Conservation (phyloP, 306 rosid species). For the Vigna reflexopilosa region DNA sequence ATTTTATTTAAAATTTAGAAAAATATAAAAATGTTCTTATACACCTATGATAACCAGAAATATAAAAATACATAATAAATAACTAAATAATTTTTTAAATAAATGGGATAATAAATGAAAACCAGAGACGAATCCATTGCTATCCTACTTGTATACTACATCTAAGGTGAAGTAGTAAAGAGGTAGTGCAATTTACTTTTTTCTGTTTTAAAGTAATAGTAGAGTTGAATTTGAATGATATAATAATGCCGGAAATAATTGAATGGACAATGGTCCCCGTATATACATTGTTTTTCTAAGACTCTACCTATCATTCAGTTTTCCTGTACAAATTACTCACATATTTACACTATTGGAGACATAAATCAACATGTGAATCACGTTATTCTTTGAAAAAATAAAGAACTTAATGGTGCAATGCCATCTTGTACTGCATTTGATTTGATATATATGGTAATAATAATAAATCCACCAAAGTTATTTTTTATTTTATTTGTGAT, state of each 20-base stretch:
- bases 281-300: not conserved
- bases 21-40: too few species aligned
- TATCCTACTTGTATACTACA: too few species aligned
- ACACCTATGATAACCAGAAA: too few species aligned
- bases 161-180: too few species aligned
- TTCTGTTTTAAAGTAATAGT: too few species aligned
- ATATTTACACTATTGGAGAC: not conserved
- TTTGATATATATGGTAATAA: slow-evolving; percentile 28
- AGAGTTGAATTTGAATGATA: not conserved
- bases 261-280: slow-evolving; percentile 34
- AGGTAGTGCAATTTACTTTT: too few species aligned
- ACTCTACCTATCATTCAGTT: too few species aligned
- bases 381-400: slow-evolving; percentile 47
- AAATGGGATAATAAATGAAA: too few species aligned
- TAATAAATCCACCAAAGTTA: slow-evolving; percentile 35
- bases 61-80: too few species aligned
- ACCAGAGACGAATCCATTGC: too few species aligned
- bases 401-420: not conserved
- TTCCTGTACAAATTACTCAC: not conserved
- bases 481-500: not conserved
- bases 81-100: too few species aligned
- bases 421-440: slow-evolving; percentile 17
- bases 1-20: too few species aligned
- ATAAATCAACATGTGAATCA: slow-evolving; percentile 42
- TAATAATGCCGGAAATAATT: not conserved